Percentiles rank a stretch among this genome's conserved stretches.
Conservation (phyloP, 2,329 filamentous ascomycete species). For the Celoporthe dispersa region DNA sequence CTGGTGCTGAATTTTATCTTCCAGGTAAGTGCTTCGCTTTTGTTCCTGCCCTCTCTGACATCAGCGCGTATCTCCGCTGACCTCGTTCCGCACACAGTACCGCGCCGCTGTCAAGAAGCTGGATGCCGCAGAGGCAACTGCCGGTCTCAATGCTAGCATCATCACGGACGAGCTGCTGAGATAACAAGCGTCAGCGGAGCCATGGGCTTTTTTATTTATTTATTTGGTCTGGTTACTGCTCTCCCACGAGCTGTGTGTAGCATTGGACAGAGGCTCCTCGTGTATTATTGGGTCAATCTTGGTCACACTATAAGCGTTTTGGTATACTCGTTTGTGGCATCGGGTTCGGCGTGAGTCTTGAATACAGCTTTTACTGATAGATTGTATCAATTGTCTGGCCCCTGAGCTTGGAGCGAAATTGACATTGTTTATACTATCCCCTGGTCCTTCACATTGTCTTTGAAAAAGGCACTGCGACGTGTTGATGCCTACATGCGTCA, state of each 20-base stretch:
- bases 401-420: neutral
- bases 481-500: neutral
- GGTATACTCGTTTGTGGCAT: neutral
- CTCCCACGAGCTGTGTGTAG: neutral
- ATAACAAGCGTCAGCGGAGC: neutral
- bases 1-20: conserved; percentile 88
- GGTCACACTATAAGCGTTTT: neutral
- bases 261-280: neutral
- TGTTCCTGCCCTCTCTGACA: neutral
- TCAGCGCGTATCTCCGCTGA: neutral
- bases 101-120: conserved; percentile 37
- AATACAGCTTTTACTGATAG: neutral
- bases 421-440: neutral
- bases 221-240: neutral
- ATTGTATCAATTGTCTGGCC: neutral
- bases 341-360: neutral
- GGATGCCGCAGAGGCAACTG: conserved; percentile 12
- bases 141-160: conserved; percentile 13
- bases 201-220: no score
- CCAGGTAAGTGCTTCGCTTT: conserved; percentile 61
- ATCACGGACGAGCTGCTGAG: conserved; percentile 27
- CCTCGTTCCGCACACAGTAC: conserved; percentile 39
- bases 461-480: neutral
- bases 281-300: neutral
- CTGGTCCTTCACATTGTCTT: neutral